Evolutionary conservation across 2,329 filamentous ascomycete genomes (phyloP).

Genomic region (Botrytis medusae): DNA sequence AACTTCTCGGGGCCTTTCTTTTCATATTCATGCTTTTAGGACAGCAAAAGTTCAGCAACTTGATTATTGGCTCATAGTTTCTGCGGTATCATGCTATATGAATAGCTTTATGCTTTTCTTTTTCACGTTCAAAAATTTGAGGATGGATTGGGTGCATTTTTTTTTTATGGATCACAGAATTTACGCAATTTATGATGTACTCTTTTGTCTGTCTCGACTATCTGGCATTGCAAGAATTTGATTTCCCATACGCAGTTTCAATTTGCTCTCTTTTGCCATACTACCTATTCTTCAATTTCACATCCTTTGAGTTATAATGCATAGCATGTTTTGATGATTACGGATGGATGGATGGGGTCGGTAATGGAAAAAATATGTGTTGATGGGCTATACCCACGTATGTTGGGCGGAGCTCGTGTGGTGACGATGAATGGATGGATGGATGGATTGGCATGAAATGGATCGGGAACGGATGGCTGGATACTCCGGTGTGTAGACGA

Average conservation of each 20-base stretch:
- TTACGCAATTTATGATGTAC: slow-evolving; percentile 19
- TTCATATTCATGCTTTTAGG: slow-evolving; percentile 15
- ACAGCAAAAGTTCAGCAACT: slow-evolving; percentile 22
- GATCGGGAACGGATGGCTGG: background rate
- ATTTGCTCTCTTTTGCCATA: slow-evolving; percentile 8
- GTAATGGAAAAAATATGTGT: slow-evolving; percentile 5
- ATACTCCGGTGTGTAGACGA: slow-evolving; percentile 15
- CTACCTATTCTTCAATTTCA: background rate
- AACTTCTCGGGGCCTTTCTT: slow-evolving; percentile 8
- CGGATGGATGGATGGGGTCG: slow-evolving; percentile 1
- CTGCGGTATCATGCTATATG: slow-evolving; percentile 13
- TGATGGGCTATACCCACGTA: background rate
- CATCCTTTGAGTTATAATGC: slow-evolving; percentile 10
- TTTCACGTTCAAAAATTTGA: slow-evolving; percentile 13
- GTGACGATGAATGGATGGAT: background rate
- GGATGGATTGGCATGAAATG: background rate
- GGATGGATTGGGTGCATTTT: slow-evolving; percentile 20
- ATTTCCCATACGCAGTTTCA: slow-evolving; percentile 1
- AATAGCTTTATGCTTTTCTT: slow-evolving; percentile 19
- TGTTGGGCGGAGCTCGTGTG: background rate
- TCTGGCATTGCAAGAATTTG: slow-evolving; percentile 16
- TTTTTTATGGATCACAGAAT: slow-evolving; percentile 19
- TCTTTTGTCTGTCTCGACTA: slow-evolving; percentile 9
- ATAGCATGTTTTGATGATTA: slow-evolving; percentile 19
- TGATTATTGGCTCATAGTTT: slow-evolving; percentile 19